phyloP scores from a whole-genome alignment of 177 flowering plant genomes.

The Vitis hybrid region DNA sequence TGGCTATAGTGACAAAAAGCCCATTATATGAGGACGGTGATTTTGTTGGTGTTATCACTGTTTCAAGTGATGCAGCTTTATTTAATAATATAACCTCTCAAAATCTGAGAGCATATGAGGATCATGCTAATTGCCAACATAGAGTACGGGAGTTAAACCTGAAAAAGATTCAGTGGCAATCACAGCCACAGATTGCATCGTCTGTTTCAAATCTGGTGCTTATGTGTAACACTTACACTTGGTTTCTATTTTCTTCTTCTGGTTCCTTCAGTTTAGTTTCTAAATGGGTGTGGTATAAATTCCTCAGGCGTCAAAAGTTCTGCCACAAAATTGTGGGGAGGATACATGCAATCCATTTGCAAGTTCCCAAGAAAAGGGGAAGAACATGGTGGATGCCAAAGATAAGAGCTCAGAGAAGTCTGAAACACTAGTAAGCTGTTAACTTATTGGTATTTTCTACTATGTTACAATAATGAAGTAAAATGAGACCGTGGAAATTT shows the following conservation, averaged over 20 bases:
- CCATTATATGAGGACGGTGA: conserved; percentile 69
- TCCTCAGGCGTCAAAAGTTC: conserved; percentile 60
- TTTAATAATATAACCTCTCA: conserved; percentile 41
- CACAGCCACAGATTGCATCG: conserved; percentile 52
- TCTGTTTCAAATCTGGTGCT: conserved; percentile 86
- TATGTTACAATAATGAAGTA: background rate
- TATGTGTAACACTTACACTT: conserved; percentile 21
- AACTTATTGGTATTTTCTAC: background rate
- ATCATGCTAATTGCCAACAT: conserved; percentile 24
- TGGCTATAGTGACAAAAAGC: conserved; percentile 77
- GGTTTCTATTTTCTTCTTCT: conserved; percentile 2
- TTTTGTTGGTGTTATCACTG: conserved; percentile 70
- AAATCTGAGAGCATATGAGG: conserved; percentile 29
- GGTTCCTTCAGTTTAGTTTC: no score
- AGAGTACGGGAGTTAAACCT: conserved; percentile 31
- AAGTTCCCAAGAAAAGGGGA: conserved; percentile 20
- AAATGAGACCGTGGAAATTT: background rate
- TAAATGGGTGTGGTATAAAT: no score
- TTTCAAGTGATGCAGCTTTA: conserved; percentile 78
- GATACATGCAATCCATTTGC: conserved; percentile 11
- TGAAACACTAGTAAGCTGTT: conserved; percentile 28
- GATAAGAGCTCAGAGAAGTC: conserved; percentile 27
- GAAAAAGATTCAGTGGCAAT: conserved; percentile 64
- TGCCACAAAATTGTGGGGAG: conserved; percentile 34
- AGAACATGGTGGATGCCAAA: conserved; percentile 15